Conservation (phyloP, 148 eudicot species). For the Pouteria glomerata region DNA sequence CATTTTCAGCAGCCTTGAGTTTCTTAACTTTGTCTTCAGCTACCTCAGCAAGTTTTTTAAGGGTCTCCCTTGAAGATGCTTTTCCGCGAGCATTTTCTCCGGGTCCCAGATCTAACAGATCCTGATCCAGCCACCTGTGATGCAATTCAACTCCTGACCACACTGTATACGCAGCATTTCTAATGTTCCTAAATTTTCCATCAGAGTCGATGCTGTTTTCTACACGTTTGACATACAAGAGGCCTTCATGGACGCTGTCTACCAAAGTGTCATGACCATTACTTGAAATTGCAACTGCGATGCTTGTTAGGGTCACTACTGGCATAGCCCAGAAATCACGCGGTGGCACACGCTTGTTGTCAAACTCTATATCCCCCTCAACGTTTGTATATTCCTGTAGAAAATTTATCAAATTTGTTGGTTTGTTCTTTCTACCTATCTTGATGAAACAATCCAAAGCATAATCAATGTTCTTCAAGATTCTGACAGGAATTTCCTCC, state of each 20-base stretch:
- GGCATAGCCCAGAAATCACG: constrained; percentile 3
- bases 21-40: neutral
- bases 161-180: too few species aligned
- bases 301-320: constrained; percentile 7
- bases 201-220: neutral
- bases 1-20: neutral
- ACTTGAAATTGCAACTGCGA: constrained; percentile 4
- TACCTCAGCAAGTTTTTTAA: neutral
- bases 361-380: neutral
- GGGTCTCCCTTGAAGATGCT: neutral
- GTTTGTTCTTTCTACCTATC: neutral
- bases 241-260: too few species aligned
- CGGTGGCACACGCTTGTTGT: neutral
- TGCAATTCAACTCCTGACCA: constrained; percentile 2
- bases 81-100: neutral
- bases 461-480: neutral
- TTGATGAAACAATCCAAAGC: neutral
- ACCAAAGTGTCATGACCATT: neutral
- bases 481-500: neutral
- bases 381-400: neutral
- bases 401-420: neutral
- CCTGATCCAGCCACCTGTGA: constrained; percentile 9
- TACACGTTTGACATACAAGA: neutral
- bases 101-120: too few species aligned
- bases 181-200: neutral